Evolutionary conservation across 306 rosid genomes (phyloP).

Genomic region (Inga leiocalycina): DNA sequence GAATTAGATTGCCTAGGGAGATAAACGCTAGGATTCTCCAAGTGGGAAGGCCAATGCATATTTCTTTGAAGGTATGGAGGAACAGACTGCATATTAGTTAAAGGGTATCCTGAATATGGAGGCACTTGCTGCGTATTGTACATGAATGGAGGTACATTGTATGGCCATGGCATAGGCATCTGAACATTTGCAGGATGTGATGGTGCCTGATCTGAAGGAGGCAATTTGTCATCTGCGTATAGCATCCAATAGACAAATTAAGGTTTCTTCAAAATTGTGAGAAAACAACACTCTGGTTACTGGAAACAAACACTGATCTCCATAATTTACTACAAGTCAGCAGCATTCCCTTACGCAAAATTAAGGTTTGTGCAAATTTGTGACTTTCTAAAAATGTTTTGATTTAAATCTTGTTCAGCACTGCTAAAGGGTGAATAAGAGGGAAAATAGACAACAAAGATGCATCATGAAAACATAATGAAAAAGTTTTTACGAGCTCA

Average conservation of each 20-base stretch:
- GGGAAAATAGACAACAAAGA: not conserved
- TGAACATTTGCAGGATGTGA: constrained; percentile 44
- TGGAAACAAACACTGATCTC: not conserved
- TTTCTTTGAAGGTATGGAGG: constrained; percentile 54
- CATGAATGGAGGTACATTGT: constrained; percentile 51
- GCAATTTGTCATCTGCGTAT: constrained; percentile 43
- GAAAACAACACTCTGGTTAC: not conserved
- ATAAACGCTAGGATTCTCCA: constrained; percentile 20
- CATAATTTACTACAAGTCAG: not conserved
- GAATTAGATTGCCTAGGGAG: not conserved
- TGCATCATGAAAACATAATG: not conserved
- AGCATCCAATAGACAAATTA: constrained; percentile 9
- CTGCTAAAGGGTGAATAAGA: not conserved
- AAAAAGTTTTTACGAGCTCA: not conserved
- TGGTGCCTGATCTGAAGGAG: constrained; percentile 40
- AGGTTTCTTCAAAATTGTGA: not conserved
- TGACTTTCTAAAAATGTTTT: not conserved
- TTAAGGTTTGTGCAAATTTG: constrained; percentile 3
- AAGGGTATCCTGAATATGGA: constrained; percentile 58
- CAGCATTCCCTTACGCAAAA: not conserved
- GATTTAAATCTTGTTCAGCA: constrained; percentile 13
- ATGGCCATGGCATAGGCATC: constrained; percentile 57
- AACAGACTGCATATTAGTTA: constrained; percentile 48
- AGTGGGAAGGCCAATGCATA: constrained; percentile 61
- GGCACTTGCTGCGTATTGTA: constrained; percentile 53